Conservation (phyloP, 257 asterid species). For the Nyctanthes arbortristis region DNA sequence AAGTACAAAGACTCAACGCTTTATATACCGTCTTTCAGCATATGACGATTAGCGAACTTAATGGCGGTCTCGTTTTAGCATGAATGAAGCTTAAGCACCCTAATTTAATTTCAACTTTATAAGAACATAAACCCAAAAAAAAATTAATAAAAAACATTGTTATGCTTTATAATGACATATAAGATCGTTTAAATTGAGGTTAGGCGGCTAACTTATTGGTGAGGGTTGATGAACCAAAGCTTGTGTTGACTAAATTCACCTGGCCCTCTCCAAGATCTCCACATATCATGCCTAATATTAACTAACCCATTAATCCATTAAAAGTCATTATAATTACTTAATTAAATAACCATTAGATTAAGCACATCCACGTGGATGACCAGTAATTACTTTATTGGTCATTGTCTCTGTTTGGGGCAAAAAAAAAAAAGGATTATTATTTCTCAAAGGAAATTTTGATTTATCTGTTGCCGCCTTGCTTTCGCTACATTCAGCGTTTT, state of each 20-base stretch:
- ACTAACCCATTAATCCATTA: conserved; percentile 27
- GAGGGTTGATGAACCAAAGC: conserved; percentile 19
- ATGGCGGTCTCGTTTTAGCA: too few relatives aligned
- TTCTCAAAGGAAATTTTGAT: background rate
- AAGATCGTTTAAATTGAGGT: background rate
- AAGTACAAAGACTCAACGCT: too few relatives aligned
- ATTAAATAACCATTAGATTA: background rate
- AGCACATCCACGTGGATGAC: background rate
- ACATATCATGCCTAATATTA: conserved; percentile 30
- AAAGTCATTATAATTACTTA: background rate
- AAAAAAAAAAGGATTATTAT: too few relatives aligned
- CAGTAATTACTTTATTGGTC: background rate
- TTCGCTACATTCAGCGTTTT: too few relatives aligned
- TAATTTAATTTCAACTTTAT: background rate
- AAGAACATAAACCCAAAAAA: background rate
- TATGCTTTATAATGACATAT: background rate
- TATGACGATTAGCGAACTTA: too few relatives aligned
- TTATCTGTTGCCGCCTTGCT: too few relatives aligned
- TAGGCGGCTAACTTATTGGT: conserved; percentile 21
- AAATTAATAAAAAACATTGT: background rate
- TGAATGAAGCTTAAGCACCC: too few relatives aligned
- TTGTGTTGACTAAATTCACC: background rate
- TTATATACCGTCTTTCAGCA: too few relatives aligned
- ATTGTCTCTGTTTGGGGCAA: too few relatives aligned
- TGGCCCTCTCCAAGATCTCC: conserved; percentile 9